Evolutionary conservation across 768 basidiomycete genomes (phyloP).

Genomic region (Amanita polypyramis): DNA sequence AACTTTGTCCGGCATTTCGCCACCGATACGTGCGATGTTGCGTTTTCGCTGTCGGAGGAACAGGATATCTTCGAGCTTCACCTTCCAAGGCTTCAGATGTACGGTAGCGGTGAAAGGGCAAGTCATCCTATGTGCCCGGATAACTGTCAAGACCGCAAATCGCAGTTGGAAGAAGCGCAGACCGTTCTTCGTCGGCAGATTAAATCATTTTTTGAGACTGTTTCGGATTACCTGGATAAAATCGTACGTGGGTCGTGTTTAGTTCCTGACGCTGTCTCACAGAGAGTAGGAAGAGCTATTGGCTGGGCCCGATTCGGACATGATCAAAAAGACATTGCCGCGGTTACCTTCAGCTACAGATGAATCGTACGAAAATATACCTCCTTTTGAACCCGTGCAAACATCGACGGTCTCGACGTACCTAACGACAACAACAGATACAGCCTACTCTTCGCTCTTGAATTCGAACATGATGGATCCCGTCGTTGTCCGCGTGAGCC

Average conservation of each 20-base stretch:
- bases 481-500: not conserved
- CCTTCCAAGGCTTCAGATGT: conserved; percentile 51
- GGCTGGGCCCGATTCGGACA: conserved; percentile 16
- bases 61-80: conserved; percentile 53
- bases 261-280: not conserved
- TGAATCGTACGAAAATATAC: conserved; percentile 33
- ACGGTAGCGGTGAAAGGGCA: conserved; percentile 16
- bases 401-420: conserved; percentile 7
- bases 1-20: conserved; percentile 35
- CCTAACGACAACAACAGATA: not conserved
- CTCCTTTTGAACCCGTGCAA: conserved; percentile 8
- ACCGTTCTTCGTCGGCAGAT: conserved; percentile 48
- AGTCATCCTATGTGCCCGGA: not conserved
- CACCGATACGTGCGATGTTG: conserved; percentile 20
- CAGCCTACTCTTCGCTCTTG: not conserved
- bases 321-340: conserved; percentile 40
- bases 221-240: conserved; percentile 49
- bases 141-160: conserved; percentile 1
- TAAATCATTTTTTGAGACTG: conserved; percentile 53
- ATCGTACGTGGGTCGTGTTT: conserved; percentile 30
- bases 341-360: conserved; percentile 44
- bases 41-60: conserved; percentile 34
- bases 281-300: conserved; percentile 32
- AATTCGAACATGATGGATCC: not conserved
- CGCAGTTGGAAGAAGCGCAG: conserved; percentile 32